Conservation (phyloP, 129 eudicot species). For the Pseudognaphalium luteoalbum region DNA sequence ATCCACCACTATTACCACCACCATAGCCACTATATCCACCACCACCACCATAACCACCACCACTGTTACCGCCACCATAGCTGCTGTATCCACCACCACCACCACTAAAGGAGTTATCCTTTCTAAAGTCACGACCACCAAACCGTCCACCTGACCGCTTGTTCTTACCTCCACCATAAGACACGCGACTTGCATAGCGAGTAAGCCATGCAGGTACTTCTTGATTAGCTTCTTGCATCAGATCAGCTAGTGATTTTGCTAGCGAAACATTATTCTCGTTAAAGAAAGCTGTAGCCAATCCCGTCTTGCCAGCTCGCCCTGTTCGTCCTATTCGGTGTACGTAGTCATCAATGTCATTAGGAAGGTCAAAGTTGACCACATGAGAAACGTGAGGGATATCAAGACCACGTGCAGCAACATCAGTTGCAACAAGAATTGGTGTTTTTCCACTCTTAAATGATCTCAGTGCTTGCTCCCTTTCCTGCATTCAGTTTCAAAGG, state of each 20-base stretch:
- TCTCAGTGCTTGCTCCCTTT: constrained; percentile 33
- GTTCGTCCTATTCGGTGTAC: constrained; percentile 32
- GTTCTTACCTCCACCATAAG: constrained; percentile 33
- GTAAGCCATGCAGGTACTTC: constrained; percentile 35
- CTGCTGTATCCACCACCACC: constrained; percentile 5
- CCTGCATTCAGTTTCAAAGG: constrained; percentile 16
- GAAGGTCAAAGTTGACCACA: constrained; percentile 34
- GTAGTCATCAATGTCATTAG: constrained; percentile 32
- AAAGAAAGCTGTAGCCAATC: constrained; percentile 34
- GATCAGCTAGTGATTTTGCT: constrained; percentile 30
- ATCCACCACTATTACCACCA: constrained; percentile 16
- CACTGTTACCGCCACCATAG: constrained; percentile 3
- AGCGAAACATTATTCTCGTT: constrained; percentile 25
- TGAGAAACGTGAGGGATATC: constrained; percentile 30
- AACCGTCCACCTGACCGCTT: constrained; percentile 31
- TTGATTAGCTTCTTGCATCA: constrained; percentile 31
- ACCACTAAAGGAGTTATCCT: constrained; percentile 21
- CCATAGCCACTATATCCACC: constrained; percentile 10
- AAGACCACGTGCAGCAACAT: constrained; percentile 34
- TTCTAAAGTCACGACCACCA: constrained; percentile 33
- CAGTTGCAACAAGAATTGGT: constrained; percentile 33
- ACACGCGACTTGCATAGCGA: constrained; percentile 23
- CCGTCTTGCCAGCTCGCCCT: constrained; percentile 31
- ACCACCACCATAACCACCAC: constrained; percentile 16
- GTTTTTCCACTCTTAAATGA: constrained; percentile 34